Evolutionary conservation across 441 rosid genomes (phyloP).

Genomic region (Lagerstroemia fauriei): DNA sequence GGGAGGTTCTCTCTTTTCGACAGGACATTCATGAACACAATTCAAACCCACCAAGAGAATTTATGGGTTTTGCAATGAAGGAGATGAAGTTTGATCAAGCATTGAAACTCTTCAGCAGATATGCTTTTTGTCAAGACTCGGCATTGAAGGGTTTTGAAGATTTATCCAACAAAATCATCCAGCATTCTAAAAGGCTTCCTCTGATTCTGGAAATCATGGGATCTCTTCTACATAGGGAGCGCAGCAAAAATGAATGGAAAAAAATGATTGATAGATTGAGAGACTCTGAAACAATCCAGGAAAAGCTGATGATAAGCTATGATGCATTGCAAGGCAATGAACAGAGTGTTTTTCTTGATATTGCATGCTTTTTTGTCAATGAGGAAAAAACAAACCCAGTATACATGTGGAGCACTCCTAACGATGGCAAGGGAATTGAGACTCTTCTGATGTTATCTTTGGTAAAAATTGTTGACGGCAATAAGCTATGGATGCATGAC

Average conservation of each 20-base stretch:
- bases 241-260: neutral
- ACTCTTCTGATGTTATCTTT: neutral
- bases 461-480: neutral
- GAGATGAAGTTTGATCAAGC: neutral
- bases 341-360: neutral
- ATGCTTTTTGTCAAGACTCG: neutral
- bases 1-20: too few relatives aligned
- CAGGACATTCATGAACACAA: neutral
- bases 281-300: neutral
- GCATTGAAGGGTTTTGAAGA: neutral
- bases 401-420: neutral
- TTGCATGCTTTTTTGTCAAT: neutral
- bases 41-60: neutral
- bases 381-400: neutral
- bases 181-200: neutral
- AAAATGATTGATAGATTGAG: neutral
- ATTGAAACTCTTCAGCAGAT: neutral
- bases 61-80: neutral
- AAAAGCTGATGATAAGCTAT: neutral
- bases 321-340: neutral
- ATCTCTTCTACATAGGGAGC: neutral
- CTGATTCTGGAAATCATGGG: conserved; percentile 6
- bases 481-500: neutral
- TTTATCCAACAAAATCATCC: neutral
- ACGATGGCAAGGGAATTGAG: neutral